Percentiles rank a stretch among this genome's conserved stretches.
Conservation (phyloP, 208 protist genomes). For the Wallacemonas rigidus region DNA sequence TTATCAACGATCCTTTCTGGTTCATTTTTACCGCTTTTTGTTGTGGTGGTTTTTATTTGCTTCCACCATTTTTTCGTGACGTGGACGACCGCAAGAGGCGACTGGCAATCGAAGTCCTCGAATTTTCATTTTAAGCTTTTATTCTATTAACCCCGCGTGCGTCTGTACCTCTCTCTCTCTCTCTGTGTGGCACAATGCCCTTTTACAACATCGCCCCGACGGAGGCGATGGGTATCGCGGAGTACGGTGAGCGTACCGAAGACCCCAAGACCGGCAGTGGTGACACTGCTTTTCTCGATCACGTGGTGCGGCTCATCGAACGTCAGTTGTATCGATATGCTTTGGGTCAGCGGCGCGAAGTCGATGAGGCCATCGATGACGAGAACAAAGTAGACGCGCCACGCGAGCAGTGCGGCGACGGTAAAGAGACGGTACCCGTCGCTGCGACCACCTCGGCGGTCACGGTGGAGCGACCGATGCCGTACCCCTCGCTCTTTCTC, state of each 20-base stretch:
- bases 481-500: constrained; percentile 63
- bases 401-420: too few relatives aligned
- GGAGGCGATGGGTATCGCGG: constrained; percentile 19
- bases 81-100: not conserved
- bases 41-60: constrained; percentile 17
- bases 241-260: constrained; percentile 16
- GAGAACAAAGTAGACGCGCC: too few relatives aligned
- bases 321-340: constrained; percentile 20
- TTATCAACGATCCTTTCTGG: too few relatives aligned
- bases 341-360: not conserved
- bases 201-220: constrained; percentile 39
- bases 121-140: not conserved
- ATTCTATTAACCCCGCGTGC: constrained; percentile 8
- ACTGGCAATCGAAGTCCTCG: too few relatives aligned
- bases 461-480: constrained; percentile 27
- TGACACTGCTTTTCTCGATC: constrained; percentile 30
- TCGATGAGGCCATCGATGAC: too few relatives aligned
- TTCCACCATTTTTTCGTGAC: not conserved
- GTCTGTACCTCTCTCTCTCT: not conserved
- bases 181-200: constrained; percentile 24
- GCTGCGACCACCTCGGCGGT: not conserved
- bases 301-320: constrained; percentile 25
- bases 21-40: not conserved
- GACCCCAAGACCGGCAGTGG: not conserved
- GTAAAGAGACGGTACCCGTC: too few relatives aligned